Base-by-base conservation (phyloP, 2,329 filamentous ascomycete species). In the Monosporascus sp. region DNA sequence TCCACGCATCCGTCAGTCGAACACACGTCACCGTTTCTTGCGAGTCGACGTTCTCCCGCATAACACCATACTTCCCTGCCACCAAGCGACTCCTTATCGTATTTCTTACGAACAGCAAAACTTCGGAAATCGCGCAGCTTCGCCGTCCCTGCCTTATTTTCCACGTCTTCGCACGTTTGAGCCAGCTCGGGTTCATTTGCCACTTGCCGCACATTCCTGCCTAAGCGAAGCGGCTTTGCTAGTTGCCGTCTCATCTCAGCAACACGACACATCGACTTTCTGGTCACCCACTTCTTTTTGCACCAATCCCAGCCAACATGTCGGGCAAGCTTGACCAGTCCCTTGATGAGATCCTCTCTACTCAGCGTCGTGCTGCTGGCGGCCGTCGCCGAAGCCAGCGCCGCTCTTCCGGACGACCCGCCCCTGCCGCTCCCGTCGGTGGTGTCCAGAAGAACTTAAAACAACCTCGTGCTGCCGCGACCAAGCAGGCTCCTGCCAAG, bases 271-370 rank as follows among this genome's bases (percentile, higher is more conserved):
- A 9, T 24, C n/a, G 4, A 43, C 37, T 43, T 43, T 31, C n/a
- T 31, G 14, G 22, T 46, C 22, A 24, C 20, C 43, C 14, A 24
- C n/a, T 20, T 1, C 39, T 43, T 20, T n/a, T 20, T 20, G 22
- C 53, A 58, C 54, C 60, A 54, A 55, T 52, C 59, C 64, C 55
- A 59, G 58, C 67, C 74, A 87, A 65, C 63, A 96, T 96, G 91
- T 90, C 90, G 79, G 87, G 85, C 78, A 97, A 97, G 79, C 88
- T 99, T 70, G 91, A 97, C 74, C 87, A 95, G 79, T 92, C 91
- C 78, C 89, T 99, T 64, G 94, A 97, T 73, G 91, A 97, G 77
- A 97, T 99, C 75, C 86, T 96, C 79, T 90, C 88, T 72, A 88
- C 85, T 69, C 85, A 82, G 72, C 82, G 80, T 65, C 76, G 76